Evolutionary conservation across 2,329 filamentous ascomycete species (phyloP), one percentile per base, ranked within the genome.

Genomic region (Myriosclerotinia duriaeana): DNA sequence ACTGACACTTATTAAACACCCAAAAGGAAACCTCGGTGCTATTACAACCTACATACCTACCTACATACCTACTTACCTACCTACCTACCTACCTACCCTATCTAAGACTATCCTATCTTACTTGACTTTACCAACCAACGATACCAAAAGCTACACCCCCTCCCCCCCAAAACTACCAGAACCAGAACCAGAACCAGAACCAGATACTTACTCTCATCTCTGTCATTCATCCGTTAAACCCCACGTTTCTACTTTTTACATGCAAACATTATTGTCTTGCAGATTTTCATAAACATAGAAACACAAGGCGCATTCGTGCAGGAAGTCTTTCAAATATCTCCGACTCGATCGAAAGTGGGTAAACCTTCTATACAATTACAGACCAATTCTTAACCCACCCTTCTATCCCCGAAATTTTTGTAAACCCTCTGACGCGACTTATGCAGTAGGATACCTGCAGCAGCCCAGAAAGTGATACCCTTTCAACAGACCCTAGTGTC

Each of bases 401-500:
- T 58, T 17, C 53, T 36, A 55, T 54, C 42, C 40, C 58, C 42
- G 61, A 55, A 50, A n/a, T 53, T 46, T 46, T 55, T 54, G 64
- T 61, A 66, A 61, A 61, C 55, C 48, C 56, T 66, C 66, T 68
- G 52, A 68, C 66, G 56, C 66, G 66, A 65, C 52, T 46, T 46
- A 55, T 66, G 65, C 67, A 64, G 58, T 44, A 66, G 65, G 61
- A 56, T 55, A 65, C 53, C 65, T 67, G 65, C 65, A 67, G 65
- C 60, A 64, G 52, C 58, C 58, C 30, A 64, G 65, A 65, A 59
- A 67, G 53, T 67, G 53, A 65, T 58, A 58, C 54, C 50, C 26
- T 67, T 68, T 62, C 60, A 68, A 50, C 38, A 69, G 58, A 68
- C 70, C 56, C 67, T 66, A 50, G 56, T 69, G 66, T 66, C 65